Percentiles rank a stretch among this genome's conserved stretches.
Evolutionary conservation across 1,284 basidiomycete species (phyloP).

Genomic region (Termitomyces sp.): DNA sequence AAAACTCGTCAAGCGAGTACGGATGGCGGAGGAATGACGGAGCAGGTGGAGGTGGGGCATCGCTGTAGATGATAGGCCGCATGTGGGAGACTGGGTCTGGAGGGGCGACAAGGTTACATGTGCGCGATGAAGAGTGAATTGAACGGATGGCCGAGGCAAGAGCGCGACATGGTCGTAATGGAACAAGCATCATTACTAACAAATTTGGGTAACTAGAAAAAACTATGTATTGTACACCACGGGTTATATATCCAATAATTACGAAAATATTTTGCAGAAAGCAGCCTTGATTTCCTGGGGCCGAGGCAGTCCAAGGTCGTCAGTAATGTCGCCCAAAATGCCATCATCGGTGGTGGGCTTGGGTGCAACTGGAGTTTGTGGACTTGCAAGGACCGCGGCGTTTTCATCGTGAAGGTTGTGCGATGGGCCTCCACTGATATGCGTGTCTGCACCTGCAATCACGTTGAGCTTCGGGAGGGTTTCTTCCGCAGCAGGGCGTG

Average conservation of each 20-base stretch:
- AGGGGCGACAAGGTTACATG: constrained; percentile 56
- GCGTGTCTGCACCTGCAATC: constrained; percentile 61
- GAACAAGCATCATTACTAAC: constrained; percentile 16
- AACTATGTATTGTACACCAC: background rate
- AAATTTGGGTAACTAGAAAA: background rate
- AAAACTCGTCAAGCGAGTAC: constrained; percentile 70
- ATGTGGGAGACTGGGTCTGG: constrained; percentile 74
- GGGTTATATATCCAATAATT: background rate
- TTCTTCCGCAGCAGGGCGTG: constrained; percentile 23
- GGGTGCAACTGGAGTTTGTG: constrained; percentile 5
- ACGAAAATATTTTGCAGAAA: constrained; percentile 28
- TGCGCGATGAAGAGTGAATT: constrained; percentile 35
- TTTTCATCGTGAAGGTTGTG: constrained; percentile 47
- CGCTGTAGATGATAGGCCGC: constrained; percentile 69
- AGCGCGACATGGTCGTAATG: constrained; percentile 12
- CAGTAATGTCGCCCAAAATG: constrained; percentile 38
- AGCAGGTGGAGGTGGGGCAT: constrained; percentile 33
- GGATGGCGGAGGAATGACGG: constrained; percentile 45
- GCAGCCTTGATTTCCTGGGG: constrained; percentile 28
- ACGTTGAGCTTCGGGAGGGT: constrained; percentile 65
- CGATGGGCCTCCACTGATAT: constrained; percentile 60
- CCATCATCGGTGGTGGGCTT: constrained; percentile 23
- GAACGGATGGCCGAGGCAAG: constrained; percentile 21
- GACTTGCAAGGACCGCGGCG: constrained; percentile 16
- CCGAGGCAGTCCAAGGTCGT: constrained; percentile 39